Conservation (phyloP, 2,329 filamentous ascomycete genomes). For the Colletotrichum destructivum region DNA sequence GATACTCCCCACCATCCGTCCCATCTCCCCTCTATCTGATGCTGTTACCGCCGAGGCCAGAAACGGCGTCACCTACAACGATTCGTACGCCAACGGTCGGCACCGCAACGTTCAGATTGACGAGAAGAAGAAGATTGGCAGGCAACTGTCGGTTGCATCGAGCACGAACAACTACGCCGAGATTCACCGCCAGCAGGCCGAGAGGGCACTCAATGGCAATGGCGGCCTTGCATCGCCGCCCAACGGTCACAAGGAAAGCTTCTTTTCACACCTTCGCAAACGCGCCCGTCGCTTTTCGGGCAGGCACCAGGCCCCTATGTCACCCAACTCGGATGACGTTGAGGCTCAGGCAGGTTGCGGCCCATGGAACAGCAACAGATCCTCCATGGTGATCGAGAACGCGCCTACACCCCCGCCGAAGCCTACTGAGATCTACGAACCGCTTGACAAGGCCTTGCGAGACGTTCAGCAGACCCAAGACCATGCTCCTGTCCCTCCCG, state of each 20-base stretch:
- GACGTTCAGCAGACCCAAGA: slow-evolving; percentile 68
- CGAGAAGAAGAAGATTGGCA: slow-evolving; percentile 91
- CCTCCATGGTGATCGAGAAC: slow-evolving; percentile 83
- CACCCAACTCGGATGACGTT: slow-evolving; percentile 86
- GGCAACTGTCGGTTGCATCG: slow-evolving; percentile 93
- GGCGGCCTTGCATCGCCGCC: slow-evolving; percentile 82
- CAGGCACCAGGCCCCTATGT: slow-evolving; percentile 85
- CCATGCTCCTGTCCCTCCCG: slow-evolving; percentile 65
- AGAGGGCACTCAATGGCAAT: slow-evolving; percentile 89
- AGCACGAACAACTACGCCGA: slow-evolving; percentile 95
- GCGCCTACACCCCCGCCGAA: slow-evolving; percentile 66
- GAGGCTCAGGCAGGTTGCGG: slow-evolving; percentile 94
- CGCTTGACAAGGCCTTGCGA: slow-evolving; percentile 71
- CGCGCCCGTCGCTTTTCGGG: slow-evolving; percentile 93
- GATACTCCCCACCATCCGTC: slow-evolving; percentile 93
- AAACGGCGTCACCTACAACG: slow-evolving; percentile 69
- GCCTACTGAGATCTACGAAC: slow-evolving; percentile 69
- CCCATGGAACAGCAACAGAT: slow-evolving; percentile 89
- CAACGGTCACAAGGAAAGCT: slow-evolving; percentile 90
- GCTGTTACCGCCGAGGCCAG: slow-evolving; percentile 91
- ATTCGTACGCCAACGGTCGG: slow-evolving; percentile 55
- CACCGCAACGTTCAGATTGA: slow-evolving; percentile 54
- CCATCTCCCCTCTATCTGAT: slow-evolving; percentile 96
- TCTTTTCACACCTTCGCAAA: slow-evolving; percentile 97
- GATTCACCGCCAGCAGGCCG: slow-evolving; percentile 89